Evolutionary conservation across 805 yeast genomes (phyloP).

Genomic region (Blastobotrys peoriensis): DNA sequence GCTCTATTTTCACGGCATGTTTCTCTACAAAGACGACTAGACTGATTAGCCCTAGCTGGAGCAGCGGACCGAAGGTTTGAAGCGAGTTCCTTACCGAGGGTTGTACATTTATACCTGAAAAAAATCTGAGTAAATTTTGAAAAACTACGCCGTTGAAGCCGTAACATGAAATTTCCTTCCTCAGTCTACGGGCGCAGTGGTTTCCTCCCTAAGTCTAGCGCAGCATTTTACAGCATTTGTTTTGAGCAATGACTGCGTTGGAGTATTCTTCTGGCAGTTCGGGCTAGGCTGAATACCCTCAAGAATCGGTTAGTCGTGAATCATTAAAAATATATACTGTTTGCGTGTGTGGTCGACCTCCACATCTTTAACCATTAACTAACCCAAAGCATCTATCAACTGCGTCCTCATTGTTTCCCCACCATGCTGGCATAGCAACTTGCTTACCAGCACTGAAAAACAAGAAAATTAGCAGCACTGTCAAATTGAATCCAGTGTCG

Average conservation of each 20-base stretch:
- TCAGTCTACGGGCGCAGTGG: too few relatives aligned
- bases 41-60: constrained; percentile 32
- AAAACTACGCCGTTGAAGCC: too few relatives aligned
- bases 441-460: constrained; percentile 14
- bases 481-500: constrained; percentile 12
- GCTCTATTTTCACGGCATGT: not conserved
- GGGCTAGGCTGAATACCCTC: too few relatives aligned
- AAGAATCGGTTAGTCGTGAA: too few relatives aligned
- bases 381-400: constrained; percentile 12
- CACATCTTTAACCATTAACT: too few relatives aligned
- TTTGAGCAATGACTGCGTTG: too few relatives aligned
- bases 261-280: too few relatives aligned
- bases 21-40: constrained; percentile 23
- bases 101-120: constrained; percentile 21
- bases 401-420: constrained; percentile 11
- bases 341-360: too few relatives aligned
- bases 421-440: constrained; percentile 12
- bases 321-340: too few relatives aligned
- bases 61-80: constrained; percentile 27
- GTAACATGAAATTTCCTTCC: too few relatives aligned
- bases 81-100: constrained; percentile 36
- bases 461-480: constrained; percentile 11
- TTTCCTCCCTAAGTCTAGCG: too few relatives aligned
- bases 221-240: too few relatives aligned
- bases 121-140: not conserved